These are phyloP conservation scores for Carallia pectinifolia DNA, from an alignment of 345 rosid genomes.

Conservation along the genomic window DNA sequence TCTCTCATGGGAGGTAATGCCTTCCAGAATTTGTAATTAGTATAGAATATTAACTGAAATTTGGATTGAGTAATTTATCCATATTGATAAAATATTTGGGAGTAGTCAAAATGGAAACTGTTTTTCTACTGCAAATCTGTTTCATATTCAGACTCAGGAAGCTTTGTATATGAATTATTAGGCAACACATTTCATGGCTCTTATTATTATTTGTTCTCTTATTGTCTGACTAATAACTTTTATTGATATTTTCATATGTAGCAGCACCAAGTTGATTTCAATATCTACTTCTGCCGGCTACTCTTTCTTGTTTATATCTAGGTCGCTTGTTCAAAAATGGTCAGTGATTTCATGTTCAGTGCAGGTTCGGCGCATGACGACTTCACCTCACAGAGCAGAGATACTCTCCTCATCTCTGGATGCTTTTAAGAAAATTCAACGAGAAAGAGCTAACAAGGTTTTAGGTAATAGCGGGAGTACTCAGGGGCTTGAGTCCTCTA, in stretches of 20 bases:
- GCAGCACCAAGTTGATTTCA: not conserved
- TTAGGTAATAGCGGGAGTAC: constrained; percentile 24
- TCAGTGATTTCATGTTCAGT: constrained; percentile 24
- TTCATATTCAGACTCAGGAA: no score
- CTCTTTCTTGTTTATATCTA: constrained; percentile 5
- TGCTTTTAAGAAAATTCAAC: constrained; percentile 71
- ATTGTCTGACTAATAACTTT: no score
- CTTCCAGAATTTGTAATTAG: constrained; percentile 11
- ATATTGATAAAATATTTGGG: no score
- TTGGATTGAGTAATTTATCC: not conserved
- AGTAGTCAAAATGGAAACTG: no score
- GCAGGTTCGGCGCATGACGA: constrained; percentile 79
- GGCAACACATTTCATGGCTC: no score
- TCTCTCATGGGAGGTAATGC: constrained; percentile 76
- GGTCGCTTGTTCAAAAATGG: constrained; percentile 22
- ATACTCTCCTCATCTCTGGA: constrained; percentile 69
- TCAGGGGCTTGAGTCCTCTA: constrained; percentile 31
- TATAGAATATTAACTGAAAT: not conserved
- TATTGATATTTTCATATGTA: not conserved
- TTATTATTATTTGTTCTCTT: no score
- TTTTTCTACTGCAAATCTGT: no score
- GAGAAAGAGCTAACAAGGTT: constrained; percentile 47
- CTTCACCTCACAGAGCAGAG: constrained; percentile 73
- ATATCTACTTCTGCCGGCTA: not conserved
- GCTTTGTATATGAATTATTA: no score